A percentile compares a stretch with the other conserved stretches of the same genome.
Conservation (phyloP, 805 yeast species). For the Saccharomycopsis fibuligera region DNA sequence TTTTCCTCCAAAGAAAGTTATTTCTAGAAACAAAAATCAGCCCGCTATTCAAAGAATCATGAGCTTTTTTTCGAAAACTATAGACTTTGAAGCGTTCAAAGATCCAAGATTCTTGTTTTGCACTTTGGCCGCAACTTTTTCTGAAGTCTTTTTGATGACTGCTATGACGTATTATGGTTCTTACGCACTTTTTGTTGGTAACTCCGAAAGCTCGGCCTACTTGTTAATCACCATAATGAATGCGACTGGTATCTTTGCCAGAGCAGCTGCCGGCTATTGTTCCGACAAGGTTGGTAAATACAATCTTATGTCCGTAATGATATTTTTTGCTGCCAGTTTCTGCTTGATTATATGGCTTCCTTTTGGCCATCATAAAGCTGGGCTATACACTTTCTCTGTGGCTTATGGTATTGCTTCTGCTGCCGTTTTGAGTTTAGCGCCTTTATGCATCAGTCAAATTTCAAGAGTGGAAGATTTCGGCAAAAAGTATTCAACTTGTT, state of each 20-base stretch:
- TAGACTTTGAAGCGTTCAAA: slow-evolving; percentile 29
- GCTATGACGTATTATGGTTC: slow-evolving; percentile 46
- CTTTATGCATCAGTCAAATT: slow-evolving; percentile 54
- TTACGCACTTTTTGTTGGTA: slow-evolving; percentile 42
- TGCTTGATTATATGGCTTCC: slow-evolving; percentile 38
- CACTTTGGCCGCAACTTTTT: slow-evolving; percentile 38
- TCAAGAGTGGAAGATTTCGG: slow-evolving; percentile 51
- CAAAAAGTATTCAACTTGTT: slow-evolving; percentile 49
- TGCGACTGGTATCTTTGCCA: slow-evolving; percentile 30
- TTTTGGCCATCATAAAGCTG: slow-evolving; percentile 32
- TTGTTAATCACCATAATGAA: slow-evolving; percentile 37
- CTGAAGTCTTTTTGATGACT: slow-evolving; percentile 40
- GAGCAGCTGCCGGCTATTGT: slow-evolving; percentile 30
- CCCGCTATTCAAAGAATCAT: not conserved
- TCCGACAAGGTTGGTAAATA: slow-evolving; percentile 39
- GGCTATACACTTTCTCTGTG: slow-evolving; percentile 38
- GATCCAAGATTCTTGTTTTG: slow-evolving; percentile 40
- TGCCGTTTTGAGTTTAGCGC: slow-evolving; percentile 49
- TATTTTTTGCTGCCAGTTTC: slow-evolving; percentile 31
- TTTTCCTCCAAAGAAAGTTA: slow-evolving; percentile 23
- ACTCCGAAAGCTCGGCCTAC: slow-evolving; percentile 33
- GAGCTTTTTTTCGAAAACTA: not conserved
- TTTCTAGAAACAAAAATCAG: slow-evolving; percentile 4
- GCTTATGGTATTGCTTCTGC: slow-evolving; percentile 53
- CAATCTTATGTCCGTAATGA: slow-evolving; percentile 39